These are phyloP conservation scores for Metschnikowia continentalis DNA, from an alignment of 805 yeast species.

Conservation along the genomic window DNA sequence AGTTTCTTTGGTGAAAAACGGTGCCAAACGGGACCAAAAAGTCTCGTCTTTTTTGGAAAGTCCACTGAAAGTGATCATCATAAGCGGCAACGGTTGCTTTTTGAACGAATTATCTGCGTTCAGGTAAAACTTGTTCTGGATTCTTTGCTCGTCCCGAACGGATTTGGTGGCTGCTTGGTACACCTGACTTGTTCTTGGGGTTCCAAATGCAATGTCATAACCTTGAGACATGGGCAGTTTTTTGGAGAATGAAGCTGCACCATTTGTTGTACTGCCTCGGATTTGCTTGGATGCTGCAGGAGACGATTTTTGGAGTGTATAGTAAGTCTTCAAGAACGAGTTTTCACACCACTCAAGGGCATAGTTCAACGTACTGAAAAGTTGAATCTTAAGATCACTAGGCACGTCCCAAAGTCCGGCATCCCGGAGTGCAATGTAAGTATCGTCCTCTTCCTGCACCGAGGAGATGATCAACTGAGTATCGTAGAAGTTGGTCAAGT, in stretches of 20 bases:
- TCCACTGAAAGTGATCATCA: constrained; percentile 63
- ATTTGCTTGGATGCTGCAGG: constrained; percentile 9
- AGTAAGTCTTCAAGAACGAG: constrained; percentile 67
- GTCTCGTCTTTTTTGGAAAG: constrained; percentile 42
- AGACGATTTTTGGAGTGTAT: constrained; percentile 27
- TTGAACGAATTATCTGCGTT: constrained; percentile 30
- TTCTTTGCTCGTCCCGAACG: constrained; percentile 37
- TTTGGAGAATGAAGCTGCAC: constrained; percentile 3
- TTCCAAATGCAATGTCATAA: constrained; percentile 33
- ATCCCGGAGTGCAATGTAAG: constrained; percentile 69
- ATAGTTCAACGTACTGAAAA: constrained; percentile 75
- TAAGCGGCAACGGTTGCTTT: constrained; percentile 58
- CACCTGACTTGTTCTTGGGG: constrained; percentile 53
- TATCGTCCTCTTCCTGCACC: constrained; percentile 60
- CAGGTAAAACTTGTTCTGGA: constrained; percentile 48
- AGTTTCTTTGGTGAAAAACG: constrained; percentile 46
- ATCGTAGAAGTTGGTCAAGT: constrained; percentile 63
- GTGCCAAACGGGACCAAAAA: constrained; percentile 64
- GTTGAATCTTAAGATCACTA: constrained; percentile 44
- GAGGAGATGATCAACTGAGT: constrained; percentile 78
- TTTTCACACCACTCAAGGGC: constrained; percentile 98
- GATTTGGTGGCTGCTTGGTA: constrained; percentile 49
- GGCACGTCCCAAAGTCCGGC: constrained; percentile 67
- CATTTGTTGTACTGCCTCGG: constrained; percentile 6
- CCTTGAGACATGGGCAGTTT: constrained; percentile 17